phyloP scores from a whole-genome alignment of 2,329 filamentous ascomycete species.

The Pyrenochaeta sp. region DNA sequence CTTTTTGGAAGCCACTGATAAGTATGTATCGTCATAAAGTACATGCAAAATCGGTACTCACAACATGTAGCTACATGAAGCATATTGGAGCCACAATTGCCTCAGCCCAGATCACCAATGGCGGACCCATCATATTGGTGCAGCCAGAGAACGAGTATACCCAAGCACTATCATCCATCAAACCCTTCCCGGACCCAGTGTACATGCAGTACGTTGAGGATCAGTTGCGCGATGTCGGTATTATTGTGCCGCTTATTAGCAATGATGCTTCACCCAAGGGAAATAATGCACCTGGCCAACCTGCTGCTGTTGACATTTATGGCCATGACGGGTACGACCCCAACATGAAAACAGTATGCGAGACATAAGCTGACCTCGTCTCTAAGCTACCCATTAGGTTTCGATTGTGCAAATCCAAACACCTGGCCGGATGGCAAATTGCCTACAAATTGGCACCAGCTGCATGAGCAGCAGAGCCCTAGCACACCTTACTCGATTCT shows the following conservation, averaged over 20 bases:
- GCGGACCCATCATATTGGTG: slow-evolving; percentile 78
- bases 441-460: slow-evolving; percentile 63
- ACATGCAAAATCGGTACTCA: slow-evolving; percentile 1
- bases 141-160: slow-evolving; percentile 88
- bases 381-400: slow-evolving; percentile 29
- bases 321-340: slow-evolving; percentile 67
- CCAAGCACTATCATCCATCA: slow-evolving; percentile 56
- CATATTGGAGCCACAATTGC: slow-evolving; percentile 73
- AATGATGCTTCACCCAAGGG: slow-evolving; percentile 73
- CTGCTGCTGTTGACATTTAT: slow-evolving; percentile 69
- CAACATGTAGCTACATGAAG: slow-evolving; percentile 62
- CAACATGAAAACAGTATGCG: background rate
- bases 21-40: slow-evolving; percentile 54
- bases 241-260: slow-evolving; percentile 77
- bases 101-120: slow-evolving; percentile 81
- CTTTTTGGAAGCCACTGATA: slow-evolving; percentile 72
- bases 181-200: slow-evolving; percentile 68
- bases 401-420: slow-evolving; percentile 68
- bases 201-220: slow-evolving; percentile 78
- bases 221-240: slow-evolving; percentile 71
- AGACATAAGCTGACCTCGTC: background rate
- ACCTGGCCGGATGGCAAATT: slow-evolving; percentile 67
- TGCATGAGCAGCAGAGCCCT: slow-evolving; percentile 69
- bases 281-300: slow-evolving; percentile 69
- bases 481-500: slow-evolving; percentile 71